phyloP scores from a whole-genome alignment of 257 asterid genomes.

The Nicotiana benthamiana region DNA sequence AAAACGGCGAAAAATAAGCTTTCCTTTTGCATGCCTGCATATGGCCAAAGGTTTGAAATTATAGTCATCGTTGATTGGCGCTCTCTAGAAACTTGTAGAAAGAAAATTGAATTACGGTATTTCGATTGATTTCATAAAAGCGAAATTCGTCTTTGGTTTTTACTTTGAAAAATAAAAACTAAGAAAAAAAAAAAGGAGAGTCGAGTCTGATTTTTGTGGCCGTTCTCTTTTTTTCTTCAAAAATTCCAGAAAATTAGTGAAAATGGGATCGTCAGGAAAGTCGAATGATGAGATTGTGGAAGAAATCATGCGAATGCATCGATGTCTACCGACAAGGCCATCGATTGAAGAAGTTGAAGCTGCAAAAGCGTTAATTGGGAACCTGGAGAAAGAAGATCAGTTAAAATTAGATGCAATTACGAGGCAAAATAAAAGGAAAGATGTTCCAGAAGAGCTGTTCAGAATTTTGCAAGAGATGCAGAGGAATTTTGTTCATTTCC shows the following conservation, averaged over 20 bases:
- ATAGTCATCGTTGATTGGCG: constrained; percentile 1
- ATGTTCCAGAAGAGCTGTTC: constrained; percentile 72
- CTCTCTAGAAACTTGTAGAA: constrained; percentile 12
- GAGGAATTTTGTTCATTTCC: constrained; percentile 39
- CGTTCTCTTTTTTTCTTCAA: not conserved
- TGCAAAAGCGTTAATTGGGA: constrained; percentile 46
- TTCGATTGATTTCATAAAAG: not conserved
- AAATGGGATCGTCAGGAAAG: constrained; percentile 38
- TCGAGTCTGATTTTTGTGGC: constrained; percentile 1
- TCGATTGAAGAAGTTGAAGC: constrained; percentile 82
- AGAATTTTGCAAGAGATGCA: constrained; percentile 68
- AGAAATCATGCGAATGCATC: constrained; percentile 69
- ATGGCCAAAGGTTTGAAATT: not conserved
- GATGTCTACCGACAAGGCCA: constrained; percentile 69
- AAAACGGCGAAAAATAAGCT: constrained; percentile 8
- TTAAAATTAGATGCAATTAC: constrained; percentile 45
- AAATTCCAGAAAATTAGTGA: not conserved
- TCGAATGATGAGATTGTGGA: constrained; percentile 57
- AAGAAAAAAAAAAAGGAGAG: not conserved
- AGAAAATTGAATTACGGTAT: not conserved
- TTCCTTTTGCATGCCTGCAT: not conserved
- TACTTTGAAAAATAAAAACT: not conserved
- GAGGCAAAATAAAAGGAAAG: constrained; percentile 50
- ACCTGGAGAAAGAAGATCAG: constrained; percentile 74
- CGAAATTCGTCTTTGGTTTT: constrained; percentile 6